phyloP scores from a whole-genome alignment of 1,139 yeast genomes.

The Diutina ranongensis region DNA sequence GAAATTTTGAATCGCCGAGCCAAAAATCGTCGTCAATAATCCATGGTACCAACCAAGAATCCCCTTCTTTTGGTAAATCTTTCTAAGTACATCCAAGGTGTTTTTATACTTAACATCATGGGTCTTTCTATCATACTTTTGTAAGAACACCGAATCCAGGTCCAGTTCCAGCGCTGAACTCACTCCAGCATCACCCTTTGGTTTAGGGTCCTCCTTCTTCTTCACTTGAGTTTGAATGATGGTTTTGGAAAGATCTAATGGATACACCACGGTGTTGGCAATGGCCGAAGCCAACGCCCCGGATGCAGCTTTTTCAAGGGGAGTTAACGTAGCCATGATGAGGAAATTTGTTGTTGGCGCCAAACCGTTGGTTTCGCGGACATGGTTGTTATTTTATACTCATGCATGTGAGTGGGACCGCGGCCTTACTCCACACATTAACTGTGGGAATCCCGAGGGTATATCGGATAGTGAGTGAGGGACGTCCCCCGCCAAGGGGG shows the following conservation, averaged over 20 bases:
- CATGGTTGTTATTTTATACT: neutral
- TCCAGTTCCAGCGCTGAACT: slow-evolving; percentile 12
- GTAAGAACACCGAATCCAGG: slow-evolving; percentile 18
- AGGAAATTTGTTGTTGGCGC: too few relatives aligned
- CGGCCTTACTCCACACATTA: neutral
- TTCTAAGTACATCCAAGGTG: slow-evolving; percentile 49
- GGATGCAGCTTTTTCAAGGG: slow-evolving; percentile 66
- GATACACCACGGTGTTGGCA: slow-evolving; percentile 73
- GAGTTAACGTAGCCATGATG: slow-evolving; percentile 23
- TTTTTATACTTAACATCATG: slow-evolving; percentile 38
- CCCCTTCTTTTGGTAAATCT: slow-evolving; percentile 51
- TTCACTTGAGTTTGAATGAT: slow-evolving; percentile 57
- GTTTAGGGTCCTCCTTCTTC: slow-evolving; percentile 8
- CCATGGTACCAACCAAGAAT: slow-evolving; percentile 70
- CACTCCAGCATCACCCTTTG: slow-evolving; percentile 5
- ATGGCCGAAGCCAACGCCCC: slow-evolving; percentile 80
- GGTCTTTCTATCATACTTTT: slow-evolving; percentile 10
- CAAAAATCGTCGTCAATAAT: slow-evolving; percentile 53
- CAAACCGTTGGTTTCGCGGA: neutral
- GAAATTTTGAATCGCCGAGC: slow-evolving; percentile 72
- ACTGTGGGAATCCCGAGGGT: neutral
- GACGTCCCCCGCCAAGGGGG: neutral
- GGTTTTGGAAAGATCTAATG: slow-evolving; percentile 63
- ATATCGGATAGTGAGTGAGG: neutral
- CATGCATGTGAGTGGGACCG: neutral